Base-by-base conservation (phyloP, 2,329 filamentous ascomycete species). In the Epichloe coenophiala region DNA sequence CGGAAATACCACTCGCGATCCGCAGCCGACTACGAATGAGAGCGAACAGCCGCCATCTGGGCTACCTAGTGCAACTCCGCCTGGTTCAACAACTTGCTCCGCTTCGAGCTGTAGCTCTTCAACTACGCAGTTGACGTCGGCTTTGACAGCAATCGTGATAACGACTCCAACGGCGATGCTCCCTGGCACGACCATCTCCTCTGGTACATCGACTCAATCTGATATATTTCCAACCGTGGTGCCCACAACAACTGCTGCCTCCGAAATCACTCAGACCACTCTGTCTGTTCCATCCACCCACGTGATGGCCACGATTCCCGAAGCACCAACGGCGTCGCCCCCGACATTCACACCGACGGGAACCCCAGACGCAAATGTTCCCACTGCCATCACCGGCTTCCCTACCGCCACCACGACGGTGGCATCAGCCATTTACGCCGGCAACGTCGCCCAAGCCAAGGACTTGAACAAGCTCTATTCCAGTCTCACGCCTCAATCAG, bases 401-500 rank as follows among this genome's bases (percentile, higher is more conserved):
- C 63, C 65, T 3, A 62, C 64, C 4, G 62, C 64, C 4, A 69
- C 71, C 1, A 60, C 65, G 3, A 69, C 67, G 2, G 67, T 77
- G 3, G 59, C 70, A 1, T 58, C 73, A 1, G 61, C 65, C 7
- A 61, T 66, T 3, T 71, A 74, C 48, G 67, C 68, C 2, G 62
- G 61, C 49, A 76, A 77, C 54, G 65, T 80, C 19, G 65, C 65
- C 9, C 56, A 65, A 37, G 73, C 74, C 9, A 61, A 65, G 40
- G 51, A 61, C 3, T 70, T 75, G 57, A 81, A 82, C 60, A 54
- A 63, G 9, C 54, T 73, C 23, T 78, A 75, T 53, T 65, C 66
- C 27, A 60, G 56, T 1, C 62, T 77, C 36, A 72, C 69, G 1
- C 63, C 68, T 5, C 55, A 70, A 19, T 72, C 74, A 3, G 66